Conservation (phyloP, 495 filamentous ascomycete genomes). For the Hypoxylon trugodes region DNA sequence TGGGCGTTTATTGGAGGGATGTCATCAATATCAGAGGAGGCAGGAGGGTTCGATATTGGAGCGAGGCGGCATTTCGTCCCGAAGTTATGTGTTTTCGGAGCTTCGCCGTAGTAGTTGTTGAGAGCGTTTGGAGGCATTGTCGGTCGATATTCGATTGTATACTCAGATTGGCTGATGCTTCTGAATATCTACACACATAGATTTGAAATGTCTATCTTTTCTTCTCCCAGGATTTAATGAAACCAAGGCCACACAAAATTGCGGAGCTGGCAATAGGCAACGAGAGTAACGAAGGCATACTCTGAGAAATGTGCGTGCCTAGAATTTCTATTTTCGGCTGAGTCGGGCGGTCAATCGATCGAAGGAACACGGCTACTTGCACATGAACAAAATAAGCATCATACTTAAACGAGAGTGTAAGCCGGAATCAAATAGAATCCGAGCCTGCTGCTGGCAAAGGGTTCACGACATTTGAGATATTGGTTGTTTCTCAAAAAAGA, state of each 20-base stretch:
- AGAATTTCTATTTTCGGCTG: constrained; percentile 22
- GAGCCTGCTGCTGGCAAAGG: constrained; percentile 16
- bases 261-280: constrained; percentile 18
- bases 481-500: neutral
- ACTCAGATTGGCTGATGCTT: constrained; percentile 13
- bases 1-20: constrained; percentile 69
- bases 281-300: constrained; percentile 32
- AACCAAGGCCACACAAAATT: constrained; percentile 12
- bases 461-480: constrained; percentile 27
- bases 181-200: neutral
- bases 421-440: constrained; percentile 26
- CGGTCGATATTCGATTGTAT: constrained; percentile 34
- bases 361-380: constrained; percentile 33
- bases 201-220: constrained; percentile 1
- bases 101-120: constrained; percentile 32
- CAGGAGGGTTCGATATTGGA: constrained; percentile 44
- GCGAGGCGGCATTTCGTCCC: constrained; percentile 52
- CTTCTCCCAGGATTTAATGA: constrained; percentile 1
- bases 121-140: constrained; percentile 32
- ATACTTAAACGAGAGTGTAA: constrained; percentile 21
- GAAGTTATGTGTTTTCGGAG: constrained; percentile 48
- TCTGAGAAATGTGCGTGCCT: constrained; percentile 25
- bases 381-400: constrained; percentile 26
- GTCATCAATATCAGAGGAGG: constrained; percentile 49
- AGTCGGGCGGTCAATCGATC: constrained; percentile 6